phyloP scores from a whole-genome alignment of 306 rosid genomes.

The Vicia sativa region DNA sequence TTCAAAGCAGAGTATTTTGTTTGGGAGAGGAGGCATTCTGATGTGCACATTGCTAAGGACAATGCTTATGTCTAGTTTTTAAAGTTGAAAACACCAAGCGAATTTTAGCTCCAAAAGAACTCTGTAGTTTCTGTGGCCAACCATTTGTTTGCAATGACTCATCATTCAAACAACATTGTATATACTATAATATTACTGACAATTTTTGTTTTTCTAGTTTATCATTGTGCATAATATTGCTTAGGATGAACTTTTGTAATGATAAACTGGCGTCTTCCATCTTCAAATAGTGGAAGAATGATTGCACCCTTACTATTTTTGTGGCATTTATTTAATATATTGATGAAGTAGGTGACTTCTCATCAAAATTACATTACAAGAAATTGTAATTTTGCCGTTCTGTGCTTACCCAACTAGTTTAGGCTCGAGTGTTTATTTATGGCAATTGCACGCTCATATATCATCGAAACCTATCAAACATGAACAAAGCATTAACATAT shows the following conservation, averaged over 20 bases:
- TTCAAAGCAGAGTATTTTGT: slow-evolving; percentile 3
- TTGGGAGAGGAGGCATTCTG: slow-evolving; percentile 10
- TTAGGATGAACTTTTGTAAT: slow-evolving; percentile 49
- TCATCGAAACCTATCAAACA: too few relatives aligned
- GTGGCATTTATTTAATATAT: too few relatives aligned
- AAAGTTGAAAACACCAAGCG: neutral
- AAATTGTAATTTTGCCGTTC: too few relatives aligned
- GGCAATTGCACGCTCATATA: too few relatives aligned
- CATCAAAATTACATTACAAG: too few relatives aligned
- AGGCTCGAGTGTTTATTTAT: too few relatives aligned
- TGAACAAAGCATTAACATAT: too few relatives aligned
- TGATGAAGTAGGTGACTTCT: too few relatives aligned
- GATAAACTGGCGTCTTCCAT: slow-evolving; percentile 43
- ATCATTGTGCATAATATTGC: slow-evolving; percentile 57
- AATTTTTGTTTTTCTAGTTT: slow-evolving; percentile 48
- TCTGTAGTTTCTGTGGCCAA: neutral
- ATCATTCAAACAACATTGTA: neutral
- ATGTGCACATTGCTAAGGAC: neutral
- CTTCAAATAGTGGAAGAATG: slow-evolving; percentile 20
- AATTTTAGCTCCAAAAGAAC: neutral
- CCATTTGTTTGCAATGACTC: neutral
- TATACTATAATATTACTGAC: neutral
- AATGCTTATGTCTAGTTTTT: neutral
- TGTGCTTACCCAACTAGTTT: too few relatives aligned
- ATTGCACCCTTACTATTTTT: too few relatives aligned